Evolutionary conservation across 306 rosid species (phyloP), one percentile per base, ranked within the genome.

Genomic region (Quercus variabilis): DNA sequence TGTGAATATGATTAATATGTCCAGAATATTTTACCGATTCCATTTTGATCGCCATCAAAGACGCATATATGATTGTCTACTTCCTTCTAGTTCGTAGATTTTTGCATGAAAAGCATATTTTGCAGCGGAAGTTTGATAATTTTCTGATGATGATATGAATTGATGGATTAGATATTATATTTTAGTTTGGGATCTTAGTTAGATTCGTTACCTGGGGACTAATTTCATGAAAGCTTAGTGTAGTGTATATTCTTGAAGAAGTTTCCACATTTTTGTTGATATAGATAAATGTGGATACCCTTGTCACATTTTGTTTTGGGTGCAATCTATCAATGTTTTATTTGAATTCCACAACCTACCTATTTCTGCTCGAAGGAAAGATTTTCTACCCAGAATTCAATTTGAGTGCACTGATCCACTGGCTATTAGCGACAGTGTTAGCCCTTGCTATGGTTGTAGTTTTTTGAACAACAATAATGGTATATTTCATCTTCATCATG

Each of bases 251-350:
- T 49, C 52, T 69, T 67, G 75, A 76, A 13, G 46, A 31, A 12
- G 54, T 30, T 18, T 81, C 49, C 5, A 12, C 65, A 6, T 55
- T 55, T 76, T 52, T 23, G 12, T 35, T n/a, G 33, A 52, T 75
- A 65, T 76, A 52, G 17, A 46, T 35, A 31, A 49, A 55, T 58
- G 43, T 59, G 65, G 73, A 54, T 81, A 46, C 78, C 71, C 21
- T 58, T n/a, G 55, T 67, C 35, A 59, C 54, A 49, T 49, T 49
- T 49, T 49, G 54, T 49, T 12, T 49, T 10, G 54, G 1, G 17
- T 49, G 54, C 17, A 49, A 49, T 49, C 17, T 1, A 49, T 49
- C 5, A 41, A 8, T 41, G 46, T 8, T 41, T 41, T 41, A 7
- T 41, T 41, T 41, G 46, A 41, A 41, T 41, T 8, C 46, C 46